A percentile compares a stretch with the other conserved stretches of the same genome.
These are phyloP conservation scores for Phytophthora sansomeana DNA, from an alignment of 352 stramenopile species.

Conservation along the genomic window DNA sequence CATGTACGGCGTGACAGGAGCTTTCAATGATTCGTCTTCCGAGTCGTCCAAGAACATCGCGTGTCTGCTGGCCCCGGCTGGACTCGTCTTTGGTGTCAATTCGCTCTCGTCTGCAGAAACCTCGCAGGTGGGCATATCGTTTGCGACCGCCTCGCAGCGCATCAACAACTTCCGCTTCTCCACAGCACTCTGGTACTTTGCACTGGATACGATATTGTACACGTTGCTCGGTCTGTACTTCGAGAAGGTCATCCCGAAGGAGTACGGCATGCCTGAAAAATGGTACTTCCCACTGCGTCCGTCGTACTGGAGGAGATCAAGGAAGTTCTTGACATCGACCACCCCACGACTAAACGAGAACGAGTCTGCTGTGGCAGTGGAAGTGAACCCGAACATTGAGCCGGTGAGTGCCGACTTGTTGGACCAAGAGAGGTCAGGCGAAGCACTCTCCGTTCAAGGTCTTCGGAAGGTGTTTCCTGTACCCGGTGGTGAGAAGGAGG, in stretches of 20 bases:
- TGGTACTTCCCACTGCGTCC: constrained; percentile 91
- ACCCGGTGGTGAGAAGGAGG: constrained; percentile 82
- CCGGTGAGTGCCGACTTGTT: constrained; percentile 45
- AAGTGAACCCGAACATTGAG: constrained; percentile 63
- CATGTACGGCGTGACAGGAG: constrained; percentile 33
- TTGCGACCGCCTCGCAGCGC: constrained; percentile 46
- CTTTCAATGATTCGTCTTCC: constrained; percentile 60
- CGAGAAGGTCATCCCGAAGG: constrained; percentile 82
- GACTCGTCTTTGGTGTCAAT: constrained; percentile 52
- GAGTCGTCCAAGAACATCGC: constrained; percentile 42
- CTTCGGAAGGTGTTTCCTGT: constrained; percentile 84
- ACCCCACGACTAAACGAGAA: constrained; percentile 51
- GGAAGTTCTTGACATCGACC: constrained; percentile 60
- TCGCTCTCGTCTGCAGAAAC: constrained; percentile 65
- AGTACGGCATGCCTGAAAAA: constrained; percentile 63
- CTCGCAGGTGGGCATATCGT: constrained; percentile 47
- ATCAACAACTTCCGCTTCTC: constrained; percentile 46
- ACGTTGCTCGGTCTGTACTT: constrained; percentile 89
- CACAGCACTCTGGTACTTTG: constrained; percentile 64
- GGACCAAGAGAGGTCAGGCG: constrained; percentile 59
- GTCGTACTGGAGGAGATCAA: constrained; percentile 79
- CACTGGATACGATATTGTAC: constrained; percentile 87
- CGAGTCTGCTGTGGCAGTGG: constrained; percentile 26
- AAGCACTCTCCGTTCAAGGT: constrained; percentile 59
- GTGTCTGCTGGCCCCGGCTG: constrained; percentile 56